These are phyloP conservation scores for Cryptococcus sp. DNA, from an alignment of 1,284 basidiomycete genomes.

Conservation along the genomic window DNA sequence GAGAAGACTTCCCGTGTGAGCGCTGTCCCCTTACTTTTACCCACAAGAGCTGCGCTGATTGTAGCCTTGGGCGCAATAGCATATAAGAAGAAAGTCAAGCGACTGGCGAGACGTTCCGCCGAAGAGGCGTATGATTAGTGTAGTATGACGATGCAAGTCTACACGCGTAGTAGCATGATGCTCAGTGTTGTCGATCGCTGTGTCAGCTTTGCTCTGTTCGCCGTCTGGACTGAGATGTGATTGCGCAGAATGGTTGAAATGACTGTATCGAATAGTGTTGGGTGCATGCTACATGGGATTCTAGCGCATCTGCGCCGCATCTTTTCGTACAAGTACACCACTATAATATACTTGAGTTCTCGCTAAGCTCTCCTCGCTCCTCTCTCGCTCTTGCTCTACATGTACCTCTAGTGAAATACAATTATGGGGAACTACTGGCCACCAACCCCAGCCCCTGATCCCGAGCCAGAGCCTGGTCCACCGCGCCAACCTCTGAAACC, in stretches of 20 bases:
- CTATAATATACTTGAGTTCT: no score
- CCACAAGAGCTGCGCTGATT: neutral
- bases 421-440: neutral
- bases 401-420: neutral
- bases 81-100: conserved; percentile 91
- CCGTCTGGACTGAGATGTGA: no score
- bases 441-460: conserved; percentile 17
- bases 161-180: neutral
- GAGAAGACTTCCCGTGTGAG: conserved; percentile 69
- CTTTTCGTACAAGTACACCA: no score
- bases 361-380: no score
- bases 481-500: conserved; percentile 4
- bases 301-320: no score
- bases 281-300: no score
- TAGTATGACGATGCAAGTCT: no score
- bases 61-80: conserved; percentile 49
- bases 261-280: no score
- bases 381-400: no score
- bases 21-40: neutral
- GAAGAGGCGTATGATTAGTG: conserved; percentile 76
- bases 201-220: neutral
- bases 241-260: no score
- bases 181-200: neutral
- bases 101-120: conserved; percentile 76
- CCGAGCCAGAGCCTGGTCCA: conserved; percentile 1